These are phyloP conservation scores for Cystobasidium slooffiae DNA, from an alignment of 1,284 basidiomycete species.

Conservation along the genomic window DNA sequence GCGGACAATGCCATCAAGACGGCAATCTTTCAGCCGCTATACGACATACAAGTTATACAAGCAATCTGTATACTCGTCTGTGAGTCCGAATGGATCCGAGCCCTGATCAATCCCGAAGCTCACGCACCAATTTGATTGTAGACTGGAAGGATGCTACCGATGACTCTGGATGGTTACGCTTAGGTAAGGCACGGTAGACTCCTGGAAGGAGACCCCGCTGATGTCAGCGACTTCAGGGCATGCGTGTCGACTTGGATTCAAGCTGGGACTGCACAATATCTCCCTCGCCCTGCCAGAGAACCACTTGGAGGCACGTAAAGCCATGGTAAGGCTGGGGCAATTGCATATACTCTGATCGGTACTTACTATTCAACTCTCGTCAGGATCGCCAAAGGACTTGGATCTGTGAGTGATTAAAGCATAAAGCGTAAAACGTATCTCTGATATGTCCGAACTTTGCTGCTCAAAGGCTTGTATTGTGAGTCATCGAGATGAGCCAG, in stretches of 20 bases:
- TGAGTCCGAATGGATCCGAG: not conserved
- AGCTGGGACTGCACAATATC: not conserved
- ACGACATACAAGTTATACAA: conserved; percentile 6
- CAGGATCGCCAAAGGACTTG: conserved; percentile 7
- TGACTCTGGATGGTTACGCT: not conserved
- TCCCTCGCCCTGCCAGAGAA: not conserved
- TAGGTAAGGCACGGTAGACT: not conserved
- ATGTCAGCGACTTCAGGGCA: not conserved
- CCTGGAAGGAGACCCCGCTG: not conserved
- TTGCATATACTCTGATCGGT: not conserved
- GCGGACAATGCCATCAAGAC: conserved; percentile 12
- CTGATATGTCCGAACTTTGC: not conserved
- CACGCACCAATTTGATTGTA: not conserved
- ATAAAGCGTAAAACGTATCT: not conserved
- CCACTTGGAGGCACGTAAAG: not conserved
- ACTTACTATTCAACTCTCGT: too few relatives aligned
- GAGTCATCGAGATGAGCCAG: not conserved
- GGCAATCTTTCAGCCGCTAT: conserved; percentile 2
- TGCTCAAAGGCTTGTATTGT: not conserved
- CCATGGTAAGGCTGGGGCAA: not conserved
- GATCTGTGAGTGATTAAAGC: not conserved
- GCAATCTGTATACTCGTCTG: conserved; percentile 4
- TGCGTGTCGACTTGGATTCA: conserved; percentile 1
- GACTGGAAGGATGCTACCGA: conserved; percentile 12
- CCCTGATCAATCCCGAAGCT: not conserved